Evolutionary conservation across 1,284 basidiomycete species (phyloP), one percentile per base, ranked within the genome.

Genomic region (Rhodotorula sp.): DNA sequence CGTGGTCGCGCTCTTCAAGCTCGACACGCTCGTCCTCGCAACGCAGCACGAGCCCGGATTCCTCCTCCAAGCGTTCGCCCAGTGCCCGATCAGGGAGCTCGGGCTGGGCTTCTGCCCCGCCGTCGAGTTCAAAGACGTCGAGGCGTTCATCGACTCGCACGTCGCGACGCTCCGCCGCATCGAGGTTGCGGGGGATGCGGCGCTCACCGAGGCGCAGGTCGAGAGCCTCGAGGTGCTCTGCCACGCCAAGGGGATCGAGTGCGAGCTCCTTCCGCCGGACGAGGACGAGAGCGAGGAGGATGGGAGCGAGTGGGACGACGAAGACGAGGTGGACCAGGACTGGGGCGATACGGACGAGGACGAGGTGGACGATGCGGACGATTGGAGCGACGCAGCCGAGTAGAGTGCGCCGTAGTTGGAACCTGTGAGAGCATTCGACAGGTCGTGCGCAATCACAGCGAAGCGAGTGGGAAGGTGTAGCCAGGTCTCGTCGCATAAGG

Each of bases 211-310:
- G 36, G 71, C 61, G 36, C 71, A 73, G 66, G 44, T 75, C 41
- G 74, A 75, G 66, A 71, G 74, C 41, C 44, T 75, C 44, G 71
- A 75, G 61, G 68, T 75, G 50, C 51, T 66, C 4, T 75, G 74
- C 44, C 68, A 73, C 50, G 68, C 69, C 32, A 75, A 67, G 60
- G 65, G 66, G 50, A 62, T 73, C 34, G 68, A 62, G 27, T 63
- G 44, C 60, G 70, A 65, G 58, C 46, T 70, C 15, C 19, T 61
- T 13, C 48, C 60, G 51, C 37, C 68, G 15, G 66, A 57, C 29
- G 60, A 44, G 19, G 46, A 37, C 15, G 57, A 50, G 10, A 29
- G 48, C n/a, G 62, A 62, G 22, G 62, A 59, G 9, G 67, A 36
- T 36, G 8, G 29, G 27, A 58, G 51, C 39, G 66, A 62, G 2